These are phyloP conservation scores for Coemansia sp. DNA, from an alignment of 192 early-diverging fungal genomes.

Conservation along the genomic window DNA sequence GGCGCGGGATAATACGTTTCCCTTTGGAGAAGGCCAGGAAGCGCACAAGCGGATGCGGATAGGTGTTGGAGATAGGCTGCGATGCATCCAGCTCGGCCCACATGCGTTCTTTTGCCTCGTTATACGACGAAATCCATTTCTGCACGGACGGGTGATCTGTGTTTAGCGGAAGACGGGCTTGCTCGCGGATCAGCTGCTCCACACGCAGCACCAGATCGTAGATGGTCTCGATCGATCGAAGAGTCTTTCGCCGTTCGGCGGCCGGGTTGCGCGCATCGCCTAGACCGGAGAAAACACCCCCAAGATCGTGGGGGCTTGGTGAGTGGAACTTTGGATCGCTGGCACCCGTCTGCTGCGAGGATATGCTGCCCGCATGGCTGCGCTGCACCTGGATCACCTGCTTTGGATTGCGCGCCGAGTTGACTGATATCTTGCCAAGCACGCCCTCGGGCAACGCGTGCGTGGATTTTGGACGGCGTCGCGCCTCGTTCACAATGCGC, in stretches of 20 bases:
- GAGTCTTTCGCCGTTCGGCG: constrained; percentile 58
- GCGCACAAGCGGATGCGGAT: constrained; percentile 86
- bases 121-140: constrained; percentile 31
- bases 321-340: constrained; percentile 32
- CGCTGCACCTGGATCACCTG: constrained; percentile 76
- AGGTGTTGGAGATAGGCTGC: constrained; percentile 53
- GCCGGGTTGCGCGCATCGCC: constrained; percentile 57
- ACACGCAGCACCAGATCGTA: constrained; percentile 77
- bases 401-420: constrained; percentile 86
- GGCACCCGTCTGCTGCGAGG: constrained; percentile 7
- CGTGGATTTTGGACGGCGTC: constrained; percentile 82
- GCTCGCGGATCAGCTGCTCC: constrained; percentile 81
- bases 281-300: constrained; percentile 28
- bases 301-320: constrained; percentile 26
- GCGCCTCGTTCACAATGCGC: constrained; percentile 91
- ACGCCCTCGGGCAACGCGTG: constrained; percentile 89
- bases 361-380: constrained; percentile 38
- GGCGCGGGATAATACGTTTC: constrained; percentile 82
- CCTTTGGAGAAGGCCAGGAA: constrained; percentile 88
- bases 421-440: constrained; percentile 89
- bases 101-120: constrained; percentile 31
- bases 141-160: constrained; percentile 35
- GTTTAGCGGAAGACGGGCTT: constrained; percentile 45
- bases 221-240: constrained; percentile 75
- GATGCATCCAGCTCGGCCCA: constrained; percentile 47